Conservation (phyloP, 148 eudicot genomes). For the Vaccinium corymbosum region DNA sequence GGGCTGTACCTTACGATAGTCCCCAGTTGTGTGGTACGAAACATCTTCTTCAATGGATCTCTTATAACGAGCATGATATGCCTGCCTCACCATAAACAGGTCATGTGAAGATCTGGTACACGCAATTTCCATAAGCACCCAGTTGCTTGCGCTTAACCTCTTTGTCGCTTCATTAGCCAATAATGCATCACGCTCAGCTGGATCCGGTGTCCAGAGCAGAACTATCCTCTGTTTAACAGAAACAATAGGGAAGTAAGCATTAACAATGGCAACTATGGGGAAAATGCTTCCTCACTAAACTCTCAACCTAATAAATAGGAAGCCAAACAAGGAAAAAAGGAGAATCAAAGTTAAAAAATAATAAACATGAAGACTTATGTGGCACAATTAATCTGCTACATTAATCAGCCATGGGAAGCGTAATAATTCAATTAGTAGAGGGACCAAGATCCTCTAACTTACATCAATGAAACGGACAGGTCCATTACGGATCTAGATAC, state of each 20-base stretch:
- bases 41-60: slow-evolving; percentile 88
- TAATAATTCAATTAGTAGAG: neutral
- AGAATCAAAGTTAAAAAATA: neutral
- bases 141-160: slow-evolving; percentile 60
- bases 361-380: neutral
- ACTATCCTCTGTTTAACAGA: slow-evolving; percentile 44
- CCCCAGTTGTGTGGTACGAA: slow-evolving; percentile 69
- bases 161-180: slow-evolving; percentile 85
- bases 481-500: neutral
- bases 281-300: slow-evolving; percentile 8
- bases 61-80: slow-evolving; percentile 67
- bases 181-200: slow-evolving; percentile 75
- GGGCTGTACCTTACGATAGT: slow-evolving; percentile 67
- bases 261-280: neutral
- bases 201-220: slow-evolving; percentile 61
- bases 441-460: neutral
- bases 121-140: slow-evolving; percentile 78
- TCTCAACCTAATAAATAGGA: neutral
- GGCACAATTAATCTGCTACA: neutral
- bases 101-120: slow-evolving; percentile 67
- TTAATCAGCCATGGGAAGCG: neutral
- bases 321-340: neutral
- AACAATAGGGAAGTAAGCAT: neutral
- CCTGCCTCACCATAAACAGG: slow-evolving; percentile 54
- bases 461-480: neutral